A percentile compares a stretch with the other conserved stretches of the same genome.
These are phyloP conservation scores for Dorcoceras hygrometricum DNA, from an alignment of 257 asterid species.

Conservation along the genomic window DNA sequence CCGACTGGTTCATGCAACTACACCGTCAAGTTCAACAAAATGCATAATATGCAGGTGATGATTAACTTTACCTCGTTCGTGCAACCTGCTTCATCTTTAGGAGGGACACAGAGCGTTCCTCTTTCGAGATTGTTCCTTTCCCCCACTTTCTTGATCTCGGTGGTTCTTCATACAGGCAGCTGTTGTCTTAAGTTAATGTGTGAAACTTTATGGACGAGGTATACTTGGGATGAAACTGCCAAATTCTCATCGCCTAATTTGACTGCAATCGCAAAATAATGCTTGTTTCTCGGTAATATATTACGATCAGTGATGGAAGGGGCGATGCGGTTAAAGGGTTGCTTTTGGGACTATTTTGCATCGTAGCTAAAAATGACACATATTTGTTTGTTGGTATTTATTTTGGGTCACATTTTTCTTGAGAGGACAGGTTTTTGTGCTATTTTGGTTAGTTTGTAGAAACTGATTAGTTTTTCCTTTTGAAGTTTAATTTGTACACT, in stretches of 20 bases:
- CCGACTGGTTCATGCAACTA: conserved; percentile 73
- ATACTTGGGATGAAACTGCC: not conserved
- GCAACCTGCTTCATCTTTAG: not conserved
- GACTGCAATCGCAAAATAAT: not conserved
- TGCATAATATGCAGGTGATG: conserved; percentile 53
- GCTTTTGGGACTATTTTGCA: not conserved
- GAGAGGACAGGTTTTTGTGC: not conserved
- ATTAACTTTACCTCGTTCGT: not conserved
- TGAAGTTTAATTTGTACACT: not conserved
- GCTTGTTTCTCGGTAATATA: not conserved
- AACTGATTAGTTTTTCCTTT: not conserved
- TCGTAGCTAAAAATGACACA: not conserved
- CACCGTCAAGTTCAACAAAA: conserved; percentile 70
- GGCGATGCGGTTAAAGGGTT: not conserved
- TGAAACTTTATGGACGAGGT: not conserved
- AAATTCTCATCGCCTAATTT: no score
- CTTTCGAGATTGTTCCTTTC: not conserved
- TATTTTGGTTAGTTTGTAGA: not conserved
- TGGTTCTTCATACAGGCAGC: not conserved
- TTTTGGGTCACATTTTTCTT: not conserved
- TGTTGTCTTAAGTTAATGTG: not conserved
- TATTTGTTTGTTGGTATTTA: not conserved
- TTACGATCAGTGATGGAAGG: not conserved
- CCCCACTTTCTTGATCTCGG: not conserved
- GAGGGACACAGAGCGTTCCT: not conserved